Conservation (phyloP, 75 land plant species). For the Pinus albicaulis region DNA sequence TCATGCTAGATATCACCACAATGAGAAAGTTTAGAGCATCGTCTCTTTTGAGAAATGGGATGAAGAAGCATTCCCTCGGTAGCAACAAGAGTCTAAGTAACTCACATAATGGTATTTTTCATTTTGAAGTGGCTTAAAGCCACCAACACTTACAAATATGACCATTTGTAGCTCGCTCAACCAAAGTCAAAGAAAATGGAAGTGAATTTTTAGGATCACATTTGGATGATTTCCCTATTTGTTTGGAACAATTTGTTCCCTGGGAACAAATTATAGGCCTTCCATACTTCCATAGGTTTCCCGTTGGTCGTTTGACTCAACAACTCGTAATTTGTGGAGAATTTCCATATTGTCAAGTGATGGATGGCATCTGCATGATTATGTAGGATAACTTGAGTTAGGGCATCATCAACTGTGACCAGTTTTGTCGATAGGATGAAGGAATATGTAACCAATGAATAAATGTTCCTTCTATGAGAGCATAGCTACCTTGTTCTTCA, state of each 20-base stretch:
- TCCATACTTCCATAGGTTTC: conserved; percentile 65
- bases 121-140: conserved; percentile 9
- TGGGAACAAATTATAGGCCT: conserved; percentile 46
- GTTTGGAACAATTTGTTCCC: conserved; percentile 50
- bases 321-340: conserved; percentile 60
- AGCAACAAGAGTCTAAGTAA: conserved; percentile 9
- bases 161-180: conserved; percentile 33
- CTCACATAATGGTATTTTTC: not conserved
- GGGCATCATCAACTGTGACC: not conserved
- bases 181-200: conserved; percentile 7
- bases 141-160: conserved; percentile 45
- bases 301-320: conserved; percentile 53
- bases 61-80: conserved; percentile 4
- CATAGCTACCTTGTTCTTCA: too few relatives aligned
- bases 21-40: conserved; percentile 64
- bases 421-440: not conserved
- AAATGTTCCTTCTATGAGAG: not conserved
- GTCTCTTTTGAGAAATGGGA: conserved; percentile 34
- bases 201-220: not conserved
- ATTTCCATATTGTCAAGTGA: conserved; percentile 67
- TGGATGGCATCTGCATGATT: not conserved
- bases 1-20: conserved; percentile 60
- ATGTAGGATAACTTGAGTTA: not conserved
- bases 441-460: not conserved
- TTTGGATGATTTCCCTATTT: conserved; percentile 58